Percentiles rank a stretch among this genome's conserved stretches.
phyloP scores from a whole-genome alignment of 148 eudicot genomes.

The Arctostaphylos glauca region DNA sequence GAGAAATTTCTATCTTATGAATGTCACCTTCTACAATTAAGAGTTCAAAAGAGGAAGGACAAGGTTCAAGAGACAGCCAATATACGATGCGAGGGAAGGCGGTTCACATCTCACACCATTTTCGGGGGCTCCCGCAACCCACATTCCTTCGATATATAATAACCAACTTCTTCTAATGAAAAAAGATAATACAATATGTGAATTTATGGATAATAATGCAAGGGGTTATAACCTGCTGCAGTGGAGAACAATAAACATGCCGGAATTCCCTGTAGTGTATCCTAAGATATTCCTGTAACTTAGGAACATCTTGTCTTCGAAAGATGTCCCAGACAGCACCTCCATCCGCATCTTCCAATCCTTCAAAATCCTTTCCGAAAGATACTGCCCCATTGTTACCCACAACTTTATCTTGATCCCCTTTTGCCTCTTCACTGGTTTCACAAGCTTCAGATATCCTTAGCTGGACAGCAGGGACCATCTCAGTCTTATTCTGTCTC shows the following conservation, averaged over 20 bases:
- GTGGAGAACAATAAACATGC: constrained; percentile 35
- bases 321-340: constrained; percentile 60
- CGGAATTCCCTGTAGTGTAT: constrained; percentile 50
- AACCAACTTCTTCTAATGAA: background rate
- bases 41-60: background rate
- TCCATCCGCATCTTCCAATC: constrained; percentile 26
- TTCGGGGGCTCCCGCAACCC: background rate
- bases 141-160: background rate
- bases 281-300: constrained; percentile 40
- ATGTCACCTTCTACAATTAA: background rate
- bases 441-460: constrained; percentile 5
- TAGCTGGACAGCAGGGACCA: background rate
- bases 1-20: background rate
- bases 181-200: background rate
- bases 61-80: background rate
- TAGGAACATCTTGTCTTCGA: constrained; percentile 47
- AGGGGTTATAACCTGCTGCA: constrained; percentile 30
- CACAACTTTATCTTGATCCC: background rate
- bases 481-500: background rate
- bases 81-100: background rate
- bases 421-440: constrained; percentile 4
- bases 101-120: background rate
- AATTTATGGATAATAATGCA: background rate
- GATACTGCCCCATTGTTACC: background rate
- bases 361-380: constrained; percentile 23